Conservation (phyloP, 495 filamentous ascomycete species). For the Trichocladium antarcticum region DNA sequence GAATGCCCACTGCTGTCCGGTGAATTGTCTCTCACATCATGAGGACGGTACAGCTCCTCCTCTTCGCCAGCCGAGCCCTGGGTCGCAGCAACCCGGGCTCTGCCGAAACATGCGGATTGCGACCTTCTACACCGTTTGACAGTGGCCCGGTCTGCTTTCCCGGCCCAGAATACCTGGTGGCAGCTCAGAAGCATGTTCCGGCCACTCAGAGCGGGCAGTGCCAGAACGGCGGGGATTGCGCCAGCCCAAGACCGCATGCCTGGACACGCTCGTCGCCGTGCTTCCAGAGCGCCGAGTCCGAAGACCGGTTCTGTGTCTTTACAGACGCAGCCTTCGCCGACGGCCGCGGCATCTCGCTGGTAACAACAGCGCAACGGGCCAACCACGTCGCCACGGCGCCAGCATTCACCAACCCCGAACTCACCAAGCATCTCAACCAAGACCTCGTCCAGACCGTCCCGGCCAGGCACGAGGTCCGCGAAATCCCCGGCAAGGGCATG, state of each 20-base stretch:
- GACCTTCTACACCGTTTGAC: neutral
- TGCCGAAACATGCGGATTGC: neutral
- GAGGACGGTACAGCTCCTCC: neutral
- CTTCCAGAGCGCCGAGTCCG: conserved; percentile 10
- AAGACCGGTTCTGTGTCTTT: conserved; percentile 23
- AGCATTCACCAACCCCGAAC: conserved; percentile 19
- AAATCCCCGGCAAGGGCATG: conserved; percentile 29
- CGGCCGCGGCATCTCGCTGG: conserved; percentile 24
- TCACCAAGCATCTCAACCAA: conserved; percentile 16
- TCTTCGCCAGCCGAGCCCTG: neutral
- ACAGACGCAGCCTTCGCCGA: conserved; percentile 22
- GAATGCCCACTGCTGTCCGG: no score
- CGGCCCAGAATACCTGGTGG: neutral
- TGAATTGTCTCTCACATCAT: neutral
- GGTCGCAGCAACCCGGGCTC: conserved; percentile 1
- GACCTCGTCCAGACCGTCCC: conserved; percentile 13
- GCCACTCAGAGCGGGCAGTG: conserved; percentile 1
- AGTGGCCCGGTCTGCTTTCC: neutral
- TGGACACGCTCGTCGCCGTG: conserved; percentile 26
- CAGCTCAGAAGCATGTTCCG: neutral
- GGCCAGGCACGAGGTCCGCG: conserved; percentile 18
- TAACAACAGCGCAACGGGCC: conserved; percentile 21
- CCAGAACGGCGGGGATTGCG: conserved; percentile 7
- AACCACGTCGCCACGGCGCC: conserved; percentile 15
- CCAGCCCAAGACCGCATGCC: conserved; percentile 3